phyloP scores from a whole-genome alignment of 371 early-diverging fungal genomes.

The Basidiobolus meristosporus region DNA sequence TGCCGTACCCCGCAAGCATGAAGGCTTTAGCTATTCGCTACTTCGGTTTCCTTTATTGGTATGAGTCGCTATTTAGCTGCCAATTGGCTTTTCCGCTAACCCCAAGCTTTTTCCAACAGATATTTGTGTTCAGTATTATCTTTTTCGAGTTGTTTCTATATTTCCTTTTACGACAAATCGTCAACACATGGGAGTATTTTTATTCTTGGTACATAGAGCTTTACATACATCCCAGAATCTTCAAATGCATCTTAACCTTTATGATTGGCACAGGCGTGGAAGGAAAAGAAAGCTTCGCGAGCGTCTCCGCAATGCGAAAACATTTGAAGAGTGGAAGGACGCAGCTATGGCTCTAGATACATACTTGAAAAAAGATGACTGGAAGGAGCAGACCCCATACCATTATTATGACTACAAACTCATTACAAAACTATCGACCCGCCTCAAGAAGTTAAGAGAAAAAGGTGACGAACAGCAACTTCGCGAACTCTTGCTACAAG shows the following conservation, averaged over 20 bases:
- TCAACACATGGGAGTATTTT: constrained; percentile 49
- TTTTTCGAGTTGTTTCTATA: constrained; percentile 46
- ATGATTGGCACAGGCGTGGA: constrained; percentile 21
- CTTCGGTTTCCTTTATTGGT: background rate
- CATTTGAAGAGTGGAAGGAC: constrained; percentile 49
- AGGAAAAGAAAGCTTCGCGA: constrained; percentile 21
- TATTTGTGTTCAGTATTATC: constrained; percentile 32
- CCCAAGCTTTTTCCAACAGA: constrained; percentile 12
- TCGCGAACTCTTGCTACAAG: constrained; percentile 16
- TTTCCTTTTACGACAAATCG: constrained; percentile 41
- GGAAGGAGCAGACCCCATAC: constrained; percentile 41
- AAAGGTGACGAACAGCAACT: background rate
- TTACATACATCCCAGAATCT: constrained; percentile 1
- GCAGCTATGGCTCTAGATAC: constrained; percentile 48
- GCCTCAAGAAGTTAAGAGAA: constrained; percentile 7
- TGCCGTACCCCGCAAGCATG: no score
- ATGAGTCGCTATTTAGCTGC: background rate
- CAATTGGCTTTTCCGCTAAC: background rate
- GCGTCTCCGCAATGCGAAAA: constrained; percentile 20
- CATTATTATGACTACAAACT: constrained; percentile 49
- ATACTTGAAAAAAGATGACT: constrained; percentile 42
- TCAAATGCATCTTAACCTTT: background rate
- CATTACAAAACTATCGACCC: constrained; percentile 32
- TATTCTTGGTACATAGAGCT: constrained; percentile 34
- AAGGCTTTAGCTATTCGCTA: background rate